A percentile compares a stretch with the other conserved stretches of the same genome.
Evolutionary conservation across 208 protist genomes (phyloP).

Genomic region (Leishmania tarentolae): DNA sequence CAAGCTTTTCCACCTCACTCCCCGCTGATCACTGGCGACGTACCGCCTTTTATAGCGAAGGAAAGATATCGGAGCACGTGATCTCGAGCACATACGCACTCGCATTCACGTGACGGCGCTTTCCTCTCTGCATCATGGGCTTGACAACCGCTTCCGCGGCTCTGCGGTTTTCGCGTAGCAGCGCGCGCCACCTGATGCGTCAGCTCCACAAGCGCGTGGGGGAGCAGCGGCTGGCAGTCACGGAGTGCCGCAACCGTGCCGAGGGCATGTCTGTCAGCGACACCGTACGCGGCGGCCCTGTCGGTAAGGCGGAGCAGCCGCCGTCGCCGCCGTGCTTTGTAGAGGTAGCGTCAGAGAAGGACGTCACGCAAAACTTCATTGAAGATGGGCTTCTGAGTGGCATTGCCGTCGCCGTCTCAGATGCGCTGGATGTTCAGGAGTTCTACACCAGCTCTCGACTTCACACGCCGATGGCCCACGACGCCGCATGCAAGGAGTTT

Average conservation of each 20-base stretch:
- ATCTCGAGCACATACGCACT: background rate
- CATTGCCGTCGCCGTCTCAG: constrained; percentile 77
- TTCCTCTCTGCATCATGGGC: constrained; percentile 13
- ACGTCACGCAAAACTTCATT: constrained; percentile 57
- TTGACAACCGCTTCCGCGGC: constrained; percentile 11
- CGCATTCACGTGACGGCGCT: background rate
- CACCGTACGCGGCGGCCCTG: constrained; percentile 19
- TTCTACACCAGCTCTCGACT: constrained; percentile 71
- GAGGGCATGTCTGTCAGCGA: constrained; percentile 58
- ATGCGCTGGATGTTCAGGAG: constrained; percentile 71
- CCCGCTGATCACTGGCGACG: background rate
- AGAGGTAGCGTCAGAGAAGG: constrained; percentile 58
- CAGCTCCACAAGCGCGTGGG: constrained; percentile 52
- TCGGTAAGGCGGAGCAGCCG: constrained; percentile 5
- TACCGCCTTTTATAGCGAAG: background rate
- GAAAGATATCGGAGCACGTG: background rate
- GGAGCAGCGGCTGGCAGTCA: constrained; percentile 61
- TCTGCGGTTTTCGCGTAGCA: constrained; percentile 31
- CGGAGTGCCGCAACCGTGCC: constrained; percentile 56
- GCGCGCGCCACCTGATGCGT: constrained; percentile 55
- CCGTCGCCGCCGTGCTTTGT: constrained; percentile 53
- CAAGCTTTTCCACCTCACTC: background rate
- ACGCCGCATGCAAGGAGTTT: constrained; percentile 60
- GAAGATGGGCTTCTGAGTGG: constrained; percentile 70
- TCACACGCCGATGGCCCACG: constrained; percentile 60